These are phyloP conservation scores for Colletotrichum neosansevieriae DNA, from an alignment of 2,329 filamentous ascomycete species.

Conservation along the genomic window DNA sequence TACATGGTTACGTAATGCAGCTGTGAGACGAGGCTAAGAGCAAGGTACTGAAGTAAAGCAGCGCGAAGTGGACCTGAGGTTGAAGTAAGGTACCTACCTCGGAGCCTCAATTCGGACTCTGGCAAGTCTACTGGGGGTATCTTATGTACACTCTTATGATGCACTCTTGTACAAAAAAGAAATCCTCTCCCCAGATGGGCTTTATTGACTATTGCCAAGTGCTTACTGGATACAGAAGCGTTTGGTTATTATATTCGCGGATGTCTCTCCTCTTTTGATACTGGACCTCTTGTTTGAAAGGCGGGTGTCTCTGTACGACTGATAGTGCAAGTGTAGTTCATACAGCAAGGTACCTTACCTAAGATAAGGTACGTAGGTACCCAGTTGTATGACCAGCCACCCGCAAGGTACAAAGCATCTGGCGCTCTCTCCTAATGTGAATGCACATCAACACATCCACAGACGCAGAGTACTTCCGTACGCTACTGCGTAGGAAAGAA, in stretches of 20 bases:
- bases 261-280: conserved; percentile 4
- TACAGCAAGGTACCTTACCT: too few relatives aligned
- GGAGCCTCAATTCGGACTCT: conserved; percentile 6
- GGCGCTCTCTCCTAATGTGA: too few relatives aligned
- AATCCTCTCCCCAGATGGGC: too few relatives aligned
- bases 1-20: conserved; percentile 35
- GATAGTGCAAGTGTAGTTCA: too few relatives aligned
- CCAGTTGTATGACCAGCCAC: too few relatives aligned
- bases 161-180: too few relatives aligned
- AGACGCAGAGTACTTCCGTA: neutral
- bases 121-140: neutral
- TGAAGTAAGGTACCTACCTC: conserved; percentile 28
- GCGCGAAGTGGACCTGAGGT: conserved; percentile 8
- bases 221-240: neutral
- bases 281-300: too few relatives aligned
- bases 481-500: neutral
- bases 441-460: too few relatives aligned
- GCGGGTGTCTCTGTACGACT: too few relatives aligned
- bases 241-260: neutral
- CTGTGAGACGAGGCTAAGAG: conserved; percentile 10
- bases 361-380: too few relatives aligned
- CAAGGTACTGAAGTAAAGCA: too few relatives aligned
- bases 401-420: too few relatives aligned
- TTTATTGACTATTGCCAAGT: neutral
- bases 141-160: neutral